Evolutionary conservation across 2,329 filamentous ascomycete species (phyloP).

Genomic region (Sordariomycetes sp.): DNA sequence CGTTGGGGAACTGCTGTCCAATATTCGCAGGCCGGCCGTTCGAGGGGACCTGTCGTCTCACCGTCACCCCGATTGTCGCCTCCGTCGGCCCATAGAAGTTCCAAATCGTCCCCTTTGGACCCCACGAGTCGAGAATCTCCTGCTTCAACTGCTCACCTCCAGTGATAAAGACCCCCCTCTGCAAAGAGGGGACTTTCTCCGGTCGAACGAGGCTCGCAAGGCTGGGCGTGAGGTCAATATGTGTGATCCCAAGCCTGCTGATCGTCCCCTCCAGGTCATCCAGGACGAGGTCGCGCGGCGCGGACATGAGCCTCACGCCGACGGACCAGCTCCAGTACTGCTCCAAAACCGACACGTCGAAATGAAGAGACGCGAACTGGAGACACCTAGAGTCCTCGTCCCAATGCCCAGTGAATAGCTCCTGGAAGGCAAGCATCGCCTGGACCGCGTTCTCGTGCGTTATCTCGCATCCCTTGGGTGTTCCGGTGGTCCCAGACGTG

Average conservation of each 20-base stretch:
- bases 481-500: slow-evolving; percentile 79
- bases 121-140: slow-evolving; percentile 83
- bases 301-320: slow-evolving; percentile 73
- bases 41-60: slow-evolving; percentile 68
- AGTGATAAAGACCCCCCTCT: slow-evolving; percentile 81
- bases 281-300: slow-evolving; percentile 73
- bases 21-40: slow-evolving; percentile 83
- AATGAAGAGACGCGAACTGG: slow-evolving; percentile 90
- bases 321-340: slow-evolving; percentile 96
- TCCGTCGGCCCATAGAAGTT: slow-evolving; percentile 92
- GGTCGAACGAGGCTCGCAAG: slow-evolving; percentile 70
- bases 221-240: slow-evolving; percentile 86
- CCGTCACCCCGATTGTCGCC: slow-evolving; percentile 85
- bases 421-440: slow-evolving; percentile 77
- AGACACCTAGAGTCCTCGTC: slow-evolving; percentile 65
- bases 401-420: slow-evolving; percentile 69
- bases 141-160: slow-evolving; percentile 82
- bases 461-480: slow-evolving; percentile 78
- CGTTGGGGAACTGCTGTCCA: slow-evolving; percentile 76
- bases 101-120: slow-evolving; percentile 68
- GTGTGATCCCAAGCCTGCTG: slow-evolving; percentile 63
- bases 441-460: slow-evolving; percentile 85
- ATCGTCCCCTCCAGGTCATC: slow-evolving; percentile 72
- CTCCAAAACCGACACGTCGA: slow-evolving; percentile 86
- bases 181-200: slow-evolving; percentile 68